Percentiles rank a stretch among this genome's conserved stretches.
Evolutionary conservation across 2,329 filamentous ascomycete species (phyloP).

Genomic region (Gaeumannomyces tritici): DNA sequence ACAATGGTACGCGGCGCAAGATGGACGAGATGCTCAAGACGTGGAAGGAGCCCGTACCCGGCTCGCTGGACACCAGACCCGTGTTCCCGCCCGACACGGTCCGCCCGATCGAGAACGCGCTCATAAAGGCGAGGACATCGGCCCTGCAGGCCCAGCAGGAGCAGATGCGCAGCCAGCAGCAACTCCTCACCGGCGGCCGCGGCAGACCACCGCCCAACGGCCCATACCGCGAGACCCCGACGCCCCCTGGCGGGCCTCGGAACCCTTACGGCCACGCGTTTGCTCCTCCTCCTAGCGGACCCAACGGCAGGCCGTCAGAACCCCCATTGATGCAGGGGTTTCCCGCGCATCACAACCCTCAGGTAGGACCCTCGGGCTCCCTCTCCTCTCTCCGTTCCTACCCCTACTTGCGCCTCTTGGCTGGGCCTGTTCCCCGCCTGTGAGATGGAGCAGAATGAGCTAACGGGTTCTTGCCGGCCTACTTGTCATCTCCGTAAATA

Average conservation of each 20-base stretch:
- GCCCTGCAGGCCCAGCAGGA: constrained; percentile 51
- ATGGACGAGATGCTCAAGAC: constrained; percentile 97
- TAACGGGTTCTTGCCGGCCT: not conserved
- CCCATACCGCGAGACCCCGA: constrained; percentile 63
- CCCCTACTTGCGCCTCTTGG: not conserved
- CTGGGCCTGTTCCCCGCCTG: not conserved
- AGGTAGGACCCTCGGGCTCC: not conserved
- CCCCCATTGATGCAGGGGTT: constrained; percentile 13
- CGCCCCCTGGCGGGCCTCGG: constrained; percentile 45
- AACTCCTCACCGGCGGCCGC: constrained; percentile 36
- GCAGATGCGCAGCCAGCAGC: constrained; percentile 44
- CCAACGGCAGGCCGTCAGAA: constrained; percentile 22
- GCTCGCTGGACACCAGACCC: constrained; percentile 83
- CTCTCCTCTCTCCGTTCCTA: not conserved
- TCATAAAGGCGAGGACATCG: constrained; percentile 68
- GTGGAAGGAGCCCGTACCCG: constrained; percentile 94
- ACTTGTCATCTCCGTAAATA: constrained; percentile 11
- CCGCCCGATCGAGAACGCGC: constrained; percentile 83
- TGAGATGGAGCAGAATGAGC: not conserved
- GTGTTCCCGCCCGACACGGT: constrained; percentile 86
- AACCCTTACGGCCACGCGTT: constrained; percentile 20
- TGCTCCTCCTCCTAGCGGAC: constrained; percentile 13
- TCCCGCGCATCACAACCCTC: constrained; percentile 10
- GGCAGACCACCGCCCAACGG: constrained; percentile 7
- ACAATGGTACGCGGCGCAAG: constrained; percentile 71